Conservation (phyloP, 306 rosid species). For the Vigna nakashimae region DNA sequence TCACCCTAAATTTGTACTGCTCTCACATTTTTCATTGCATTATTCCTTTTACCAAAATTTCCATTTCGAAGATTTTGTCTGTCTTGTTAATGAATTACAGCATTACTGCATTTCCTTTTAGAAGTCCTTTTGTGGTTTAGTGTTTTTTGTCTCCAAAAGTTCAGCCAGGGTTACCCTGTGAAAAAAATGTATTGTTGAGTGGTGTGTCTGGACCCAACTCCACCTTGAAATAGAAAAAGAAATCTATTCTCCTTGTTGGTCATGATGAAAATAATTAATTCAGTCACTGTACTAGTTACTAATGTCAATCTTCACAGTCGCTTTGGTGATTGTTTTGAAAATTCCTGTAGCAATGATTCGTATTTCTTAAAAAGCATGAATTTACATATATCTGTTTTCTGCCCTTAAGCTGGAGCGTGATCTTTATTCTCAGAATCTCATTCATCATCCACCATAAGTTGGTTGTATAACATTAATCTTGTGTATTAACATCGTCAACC, state of each 20-base stretch:
- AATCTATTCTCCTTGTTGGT: neutral
- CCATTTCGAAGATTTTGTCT: conserved; percentile 12
- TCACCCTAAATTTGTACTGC: conserved; percentile 14
- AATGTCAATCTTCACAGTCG: neutral
- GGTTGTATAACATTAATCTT: neutral
- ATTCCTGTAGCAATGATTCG: neutral
- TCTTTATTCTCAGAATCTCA: too few species aligned
- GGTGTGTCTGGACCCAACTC: neutral
- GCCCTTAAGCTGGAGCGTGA: neutral
- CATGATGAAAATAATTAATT: neutral
- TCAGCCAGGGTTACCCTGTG: conserved; percentile 3
- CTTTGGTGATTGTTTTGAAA: conserved; percentile 6
- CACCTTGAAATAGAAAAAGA: neutral
- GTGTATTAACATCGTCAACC: neutral
- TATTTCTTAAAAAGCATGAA: neutral
- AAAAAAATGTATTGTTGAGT: conserved; percentile 4
- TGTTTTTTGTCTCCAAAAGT: conserved; percentile 22
- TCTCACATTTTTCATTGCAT: conserved; percentile 26
- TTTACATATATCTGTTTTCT: neutral
- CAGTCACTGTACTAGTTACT: neutral
- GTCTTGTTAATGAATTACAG: conserved; percentile 5
- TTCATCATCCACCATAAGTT: conserved; percentile 16
- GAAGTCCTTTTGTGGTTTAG: neutral
- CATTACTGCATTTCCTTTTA: neutral
- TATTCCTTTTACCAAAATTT: conserved; percentile 31